Evolutionary conservation across 371 early-diverging fungal genomes (phyloP), one percentile per base, ranked within the genome.

Genomic region (Mucor sp.): DNA sequence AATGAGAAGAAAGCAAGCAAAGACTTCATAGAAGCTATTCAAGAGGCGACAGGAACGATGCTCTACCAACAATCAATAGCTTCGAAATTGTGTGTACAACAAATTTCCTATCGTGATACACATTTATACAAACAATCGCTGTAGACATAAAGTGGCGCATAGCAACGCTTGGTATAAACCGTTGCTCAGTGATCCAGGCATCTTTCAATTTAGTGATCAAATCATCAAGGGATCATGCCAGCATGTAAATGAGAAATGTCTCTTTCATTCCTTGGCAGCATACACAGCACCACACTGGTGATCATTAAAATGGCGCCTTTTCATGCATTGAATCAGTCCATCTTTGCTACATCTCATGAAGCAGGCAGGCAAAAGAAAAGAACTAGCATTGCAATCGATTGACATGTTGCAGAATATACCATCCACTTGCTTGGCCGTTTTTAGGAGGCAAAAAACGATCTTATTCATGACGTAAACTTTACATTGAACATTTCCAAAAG

Each of bases 1-100:
- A 53, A 53, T 53, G 53, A 35, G 27, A 27, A 53, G 25, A 14
- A 53, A 41, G 41, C n/a, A n/a, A n/a, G n/a, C n/a, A n/a, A 41
- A 53, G 27, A 53, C 53, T 25, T 53, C 25, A 27, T 53, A 53
- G 53, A 53, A 27, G 53, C 15, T 53, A 53, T 53, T 53, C 15
- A 53, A 53, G 27, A 53, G 53, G 53, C 53, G 53, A 53, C 53
- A 53, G 27, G 53, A 14, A 53, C 53, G 53, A 53, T 25, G 15
- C 14, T 53, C 30, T 30, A 30, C 4, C 6, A 35, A 15, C 14
- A 25, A 35, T 35, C 15, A 41, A 6, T 15, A 21, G 27, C 27
- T 5, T 53, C 53, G 2, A 23, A 14, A 25, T 14, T 21, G 53
- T 14, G 53, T 14, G 15, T 6, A 53, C 25, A 48, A 48, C 12